phyloP scores from a whole-genome alignment of 176 grass and related monocot species.

The Oryza glaberrima region DNA sequence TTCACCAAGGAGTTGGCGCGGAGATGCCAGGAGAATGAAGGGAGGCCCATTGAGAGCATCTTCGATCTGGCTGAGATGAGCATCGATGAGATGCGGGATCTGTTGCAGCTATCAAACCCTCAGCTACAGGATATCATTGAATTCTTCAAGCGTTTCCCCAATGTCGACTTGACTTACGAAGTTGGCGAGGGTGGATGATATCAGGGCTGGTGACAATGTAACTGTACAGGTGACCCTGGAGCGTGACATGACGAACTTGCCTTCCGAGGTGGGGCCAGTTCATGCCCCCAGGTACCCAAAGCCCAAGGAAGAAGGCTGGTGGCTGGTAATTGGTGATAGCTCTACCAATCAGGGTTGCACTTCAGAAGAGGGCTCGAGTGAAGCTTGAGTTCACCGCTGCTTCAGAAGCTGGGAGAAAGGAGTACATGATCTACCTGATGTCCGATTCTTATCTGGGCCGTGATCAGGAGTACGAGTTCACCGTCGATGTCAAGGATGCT shows the following conservation, averaged over 20 bases:
- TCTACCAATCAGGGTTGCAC: conserved; percentile 73
- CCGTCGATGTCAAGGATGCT: conserved; percentile 69
- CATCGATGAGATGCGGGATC: conserved; percentile 59
- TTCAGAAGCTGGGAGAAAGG: conserved; percentile 60
- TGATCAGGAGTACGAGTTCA: conserved; percentile 90
- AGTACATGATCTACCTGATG: conserved; percentile 90
- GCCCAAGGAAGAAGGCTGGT: conserved; percentile 98
- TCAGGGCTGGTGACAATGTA: conserved; percentile 65
- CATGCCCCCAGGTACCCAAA: conserved; percentile 82
- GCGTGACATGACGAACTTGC: conserved; percentile 65
- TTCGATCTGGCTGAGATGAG: conserved; percentile 95
- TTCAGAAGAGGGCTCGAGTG: conserved; percentile 74
- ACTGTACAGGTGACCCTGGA: conserved; percentile 84
- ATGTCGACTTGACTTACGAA: conserved; percentile 88
- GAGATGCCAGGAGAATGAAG: conserved; percentile 81
- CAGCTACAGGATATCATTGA: conserved; percentile 71
- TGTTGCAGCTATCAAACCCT: conserved; percentile 76
- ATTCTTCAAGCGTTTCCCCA: conserved; percentile 89
- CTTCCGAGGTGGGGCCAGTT: conserved; percentile 72
- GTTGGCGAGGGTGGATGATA: conserved; percentile 66
- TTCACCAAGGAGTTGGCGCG: conserved; percentile 81
- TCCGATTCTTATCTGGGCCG: conserved; percentile 89
- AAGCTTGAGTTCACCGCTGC: conserved; percentile 79
- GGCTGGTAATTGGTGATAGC: conserved; percentile 69
- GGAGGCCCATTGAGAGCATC: conserved; percentile 68